Evolutionary conservation across 2,329 filamentous ascomycete genomes (phyloP), one percentile per base, ranked within the genome.

Genomic region (Eutypella sp.): DNA sequence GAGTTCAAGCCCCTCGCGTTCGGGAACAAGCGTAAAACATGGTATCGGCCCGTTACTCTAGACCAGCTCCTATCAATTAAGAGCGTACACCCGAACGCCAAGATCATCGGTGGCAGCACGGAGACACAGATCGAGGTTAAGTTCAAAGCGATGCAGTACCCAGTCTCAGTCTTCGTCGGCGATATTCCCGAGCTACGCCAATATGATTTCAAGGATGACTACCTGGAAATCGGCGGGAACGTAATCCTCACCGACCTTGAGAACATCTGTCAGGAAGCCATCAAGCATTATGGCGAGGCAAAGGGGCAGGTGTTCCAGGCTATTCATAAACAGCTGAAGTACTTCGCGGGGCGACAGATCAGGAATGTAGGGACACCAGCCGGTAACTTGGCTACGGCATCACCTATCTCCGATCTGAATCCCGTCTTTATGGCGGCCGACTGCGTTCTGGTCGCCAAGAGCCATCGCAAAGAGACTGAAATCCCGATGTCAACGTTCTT

Each of bases 81-180:
- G 72, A 83, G 76, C 57, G 82, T 79, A 0, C 85, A 89, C 55
- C 92, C 92, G 0, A 82, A 84, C 22, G 89, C 92, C 4, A 99
- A 97, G 67, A 82, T 99, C 50, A 96, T 99, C 50, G 92, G 90
- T 41, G 93, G 93, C 50, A 96, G 90, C 63, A 95, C 91, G 2
- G 93, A 99, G 67, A 97, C 92, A 0, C 93, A 97, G 67, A 97
- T 99, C 49, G 93, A 99, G 68, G 87, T 95, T 70, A 96, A 96
- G 68, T 97, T 99, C 78, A 97, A 97, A 71, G 89, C 85, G 1
- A 81, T 96, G 74, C 80, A 90, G 57, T 97, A 97, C 62, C 85
- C 85, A 4, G 82, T 88, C 1, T 96, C 91, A 0, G 87, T 99
- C 0, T 97, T 86, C 55, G 87, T 97, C 9, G 91, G 92, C 10